phyloP scores from a whole-genome alignment of 306 rosid genomes.

The Pyrus communis region DNA sequence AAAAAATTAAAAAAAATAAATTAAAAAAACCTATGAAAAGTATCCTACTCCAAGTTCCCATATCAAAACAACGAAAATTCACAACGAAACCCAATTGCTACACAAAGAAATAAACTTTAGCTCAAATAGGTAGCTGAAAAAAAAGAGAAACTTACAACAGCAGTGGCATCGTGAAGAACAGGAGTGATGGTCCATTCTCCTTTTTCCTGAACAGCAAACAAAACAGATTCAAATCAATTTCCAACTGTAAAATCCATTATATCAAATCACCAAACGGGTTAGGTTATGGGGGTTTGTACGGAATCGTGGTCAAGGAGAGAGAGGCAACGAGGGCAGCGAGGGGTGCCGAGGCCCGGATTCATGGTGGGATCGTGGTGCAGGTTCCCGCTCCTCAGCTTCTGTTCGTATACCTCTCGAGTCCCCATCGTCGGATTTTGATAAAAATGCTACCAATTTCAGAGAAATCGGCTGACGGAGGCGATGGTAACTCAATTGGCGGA shows the following conservation, averaged over 20 bases:
- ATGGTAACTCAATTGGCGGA: neutral
- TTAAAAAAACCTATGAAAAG: neutral
- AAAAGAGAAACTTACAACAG: slow-evolving; percentile 48
- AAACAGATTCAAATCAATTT: neutral
- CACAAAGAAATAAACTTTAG: neutral
- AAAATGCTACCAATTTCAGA: neutral
- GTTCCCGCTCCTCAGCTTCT: slow-evolving; percentile 67
- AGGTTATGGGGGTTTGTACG: slow-evolving; percentile 18
- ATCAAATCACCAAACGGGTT: slow-evolving; percentile 21
- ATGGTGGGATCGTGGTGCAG: slow-evolving; percentile 80
- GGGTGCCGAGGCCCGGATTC: slow-evolving; percentile 77
- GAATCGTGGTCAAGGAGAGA: slow-evolving; percentile 55
- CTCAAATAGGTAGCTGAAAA: neutral
- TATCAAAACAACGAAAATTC: neutral
- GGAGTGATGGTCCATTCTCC: slow-evolving; percentile 79
- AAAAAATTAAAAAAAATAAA: too few species aligned
- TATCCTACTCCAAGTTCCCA: neutral
- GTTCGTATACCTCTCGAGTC: slow-evolving; percentile 78
- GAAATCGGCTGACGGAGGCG: neutral
- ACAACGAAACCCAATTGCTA: neutral
- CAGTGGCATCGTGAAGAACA: slow-evolving; percentile 67
- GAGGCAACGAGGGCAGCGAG: slow-evolving; percentile 94
- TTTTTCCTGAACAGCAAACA: slow-evolving; percentile 32
- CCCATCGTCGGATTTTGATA: slow-evolving; percentile 36
- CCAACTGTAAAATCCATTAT: neutral